Percentiles rank a stretch among this genome's conserved stretches.
Conservation (phyloP, 2,329 filamentous ascomycete genomes). For the Chaetomiaceae sp. region DNA sequence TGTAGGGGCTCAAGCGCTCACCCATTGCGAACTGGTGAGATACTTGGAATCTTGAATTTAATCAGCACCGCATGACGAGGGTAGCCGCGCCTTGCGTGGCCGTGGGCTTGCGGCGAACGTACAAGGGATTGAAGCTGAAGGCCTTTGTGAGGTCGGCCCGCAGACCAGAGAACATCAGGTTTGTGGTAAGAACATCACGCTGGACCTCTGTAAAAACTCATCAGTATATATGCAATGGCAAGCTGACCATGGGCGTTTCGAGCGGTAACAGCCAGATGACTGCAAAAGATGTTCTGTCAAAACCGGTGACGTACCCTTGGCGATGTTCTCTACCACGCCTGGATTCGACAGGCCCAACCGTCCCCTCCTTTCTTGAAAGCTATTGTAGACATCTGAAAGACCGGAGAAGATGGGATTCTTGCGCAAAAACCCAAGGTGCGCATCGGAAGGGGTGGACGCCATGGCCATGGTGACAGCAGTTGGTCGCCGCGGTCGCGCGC, state of each 20-base stretch:
- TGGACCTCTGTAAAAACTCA: conserved; percentile 70
- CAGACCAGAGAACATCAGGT: conserved; percentile 94
- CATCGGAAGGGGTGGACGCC: conserved; percentile 43
- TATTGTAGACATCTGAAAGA: conserved; percentile 71
- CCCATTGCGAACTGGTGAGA: conserved; percentile 97
- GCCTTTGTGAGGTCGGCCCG: conserved; percentile 95
- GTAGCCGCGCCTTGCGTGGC: neutral
- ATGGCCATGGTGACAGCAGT: conserved; percentile 37
- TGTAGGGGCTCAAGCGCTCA: conserved; percentile 88
- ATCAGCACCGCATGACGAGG: conserved; percentile 13
- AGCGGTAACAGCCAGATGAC: neutral
- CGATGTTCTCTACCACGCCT: conserved; percentile 79
- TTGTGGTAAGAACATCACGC: conserved; percentile 92
- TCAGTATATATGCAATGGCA: too few relatives aligned
- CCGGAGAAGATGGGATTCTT: conserved; percentile 68
- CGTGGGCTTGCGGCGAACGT: conserved; percentile 13
- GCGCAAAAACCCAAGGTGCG: conserved; percentile 61
- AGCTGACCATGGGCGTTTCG: too few relatives aligned
- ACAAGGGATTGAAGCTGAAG: conserved; percentile 82
- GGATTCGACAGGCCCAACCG: conserved; percentile 88
- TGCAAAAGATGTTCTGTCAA: neutral
- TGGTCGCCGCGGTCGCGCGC: conserved; percentile 1
- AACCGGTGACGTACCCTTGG: conserved; percentile 43
- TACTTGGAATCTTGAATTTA: conserved; percentile 66
- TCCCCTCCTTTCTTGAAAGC: conserved; percentile 80